Conservation (phyloP, 495 filamentous ascomycete genomes). For the Penicillium longicatenatum region DNA sequence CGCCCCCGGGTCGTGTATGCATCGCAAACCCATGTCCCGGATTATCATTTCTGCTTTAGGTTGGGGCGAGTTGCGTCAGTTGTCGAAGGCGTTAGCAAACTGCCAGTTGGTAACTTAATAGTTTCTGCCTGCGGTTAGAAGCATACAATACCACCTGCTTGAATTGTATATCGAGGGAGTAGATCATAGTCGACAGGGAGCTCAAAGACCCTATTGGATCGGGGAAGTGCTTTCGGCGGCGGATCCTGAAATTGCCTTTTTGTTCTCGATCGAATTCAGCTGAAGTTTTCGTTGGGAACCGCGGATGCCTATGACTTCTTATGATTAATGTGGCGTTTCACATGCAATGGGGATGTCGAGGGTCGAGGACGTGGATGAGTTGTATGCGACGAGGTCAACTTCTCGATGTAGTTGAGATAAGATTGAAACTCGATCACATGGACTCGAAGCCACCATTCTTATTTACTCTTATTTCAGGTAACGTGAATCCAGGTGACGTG, state of each 20-base stretch:
- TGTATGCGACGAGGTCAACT: neutral
- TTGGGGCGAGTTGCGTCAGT: conserved; percentile 19
- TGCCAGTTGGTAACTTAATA: neutral
- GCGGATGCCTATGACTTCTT: conserved; percentile 18
- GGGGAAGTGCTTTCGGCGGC: neutral
- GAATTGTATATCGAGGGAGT: conserved; percentile 7
- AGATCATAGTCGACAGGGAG: conserved; percentile 2
- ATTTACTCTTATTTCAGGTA: conserved; percentile 11
- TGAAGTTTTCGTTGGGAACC: conserved; percentile 1
- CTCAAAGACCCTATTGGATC: neutral
- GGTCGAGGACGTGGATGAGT: neutral
- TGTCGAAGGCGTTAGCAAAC: neutral
- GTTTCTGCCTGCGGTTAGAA: neutral
- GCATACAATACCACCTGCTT: conserved; percentile 9
- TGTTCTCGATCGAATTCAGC: neutral
- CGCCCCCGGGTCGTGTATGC: neutral
- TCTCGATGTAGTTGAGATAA: conserved; percentile 18
- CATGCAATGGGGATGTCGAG: conserved; percentile 13
- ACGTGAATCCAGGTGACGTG: conserved; percentile 10
- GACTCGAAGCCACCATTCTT: conserved; percentile 14
- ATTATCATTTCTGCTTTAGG: conserved; percentile 3
- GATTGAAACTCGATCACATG: conserved; percentile 19
- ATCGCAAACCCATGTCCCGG: neutral
- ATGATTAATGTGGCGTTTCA: conserved; percentile 7
- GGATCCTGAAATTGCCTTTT: neutral